Conservation (phyloP, 2,329 filamentous ascomycete species). For the Botrytis squamosa region DNA sequence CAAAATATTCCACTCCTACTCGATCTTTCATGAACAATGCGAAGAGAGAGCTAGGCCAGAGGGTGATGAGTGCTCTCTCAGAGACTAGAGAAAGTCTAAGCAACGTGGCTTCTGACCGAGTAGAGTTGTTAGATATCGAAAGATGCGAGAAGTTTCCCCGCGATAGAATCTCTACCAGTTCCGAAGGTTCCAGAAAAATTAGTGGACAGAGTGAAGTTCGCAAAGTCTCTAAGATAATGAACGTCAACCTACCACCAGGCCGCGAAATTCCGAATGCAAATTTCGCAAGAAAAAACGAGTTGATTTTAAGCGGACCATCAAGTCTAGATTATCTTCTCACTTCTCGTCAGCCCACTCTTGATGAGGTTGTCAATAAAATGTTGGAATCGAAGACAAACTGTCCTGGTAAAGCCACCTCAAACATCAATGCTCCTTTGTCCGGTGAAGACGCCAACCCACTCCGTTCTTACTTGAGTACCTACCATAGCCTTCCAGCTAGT, state of each 20-base stretch:
- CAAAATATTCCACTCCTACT: slow-evolving; percentile 16
- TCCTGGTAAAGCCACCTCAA: slow-evolving; percentile 7
- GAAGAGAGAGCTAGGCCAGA: slow-evolving; percentile 9
- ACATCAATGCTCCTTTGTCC: neutral
- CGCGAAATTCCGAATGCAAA: slow-evolving; percentile 45
- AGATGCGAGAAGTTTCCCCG: neutral
- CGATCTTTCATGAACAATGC: slow-evolving; percentile 10
- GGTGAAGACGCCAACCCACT: slow-evolving; percentile 10
- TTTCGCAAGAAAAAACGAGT: slow-evolving; percentile 46
- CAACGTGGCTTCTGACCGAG: neutral
- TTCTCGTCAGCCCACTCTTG: slow-evolving; percentile 12
- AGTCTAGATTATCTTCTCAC: slow-evolving; percentile 21
- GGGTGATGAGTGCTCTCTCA: slow-evolving; percentile 16
- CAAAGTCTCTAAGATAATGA: neutral
- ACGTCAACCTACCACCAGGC: slow-evolving; percentile 21
- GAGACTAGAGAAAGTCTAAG: slow-evolving; percentile 2
- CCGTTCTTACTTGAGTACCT: slow-evolving; percentile 12
- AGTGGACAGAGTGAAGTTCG: neutral
- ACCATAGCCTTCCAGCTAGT: slow-evolving; percentile 41
- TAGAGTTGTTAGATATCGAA: neutral
- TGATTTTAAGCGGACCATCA: slow-evolving; percentile 39
- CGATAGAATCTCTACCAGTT: neutral
- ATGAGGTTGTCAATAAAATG: slow-evolving; percentile 6
- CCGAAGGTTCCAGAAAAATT: neutral
- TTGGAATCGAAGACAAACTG: slow-evolving; percentile 1